Conservation (phyloP, 192 early-diverging fungal species). For the Funneliformis geosporum region DNA sequence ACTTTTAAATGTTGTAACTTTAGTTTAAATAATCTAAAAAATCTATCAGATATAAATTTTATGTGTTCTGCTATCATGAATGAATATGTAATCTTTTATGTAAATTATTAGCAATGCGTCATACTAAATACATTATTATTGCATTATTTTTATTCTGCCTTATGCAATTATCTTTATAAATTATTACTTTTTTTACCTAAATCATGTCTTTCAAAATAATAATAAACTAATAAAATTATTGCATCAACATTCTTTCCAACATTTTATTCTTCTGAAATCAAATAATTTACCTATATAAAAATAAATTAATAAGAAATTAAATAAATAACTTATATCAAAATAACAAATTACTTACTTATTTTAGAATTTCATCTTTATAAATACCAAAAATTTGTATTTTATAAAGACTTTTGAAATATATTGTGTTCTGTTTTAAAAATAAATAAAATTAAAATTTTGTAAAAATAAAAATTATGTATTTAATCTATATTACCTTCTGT, state of each 20-base stretch:
- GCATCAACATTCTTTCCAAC: not conserved
- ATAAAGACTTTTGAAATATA: not conserved
- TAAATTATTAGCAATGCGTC: not conserved
- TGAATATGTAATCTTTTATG: not conserved
- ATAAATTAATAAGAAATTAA: not conserved
- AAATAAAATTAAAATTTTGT: too few relatives aligned
- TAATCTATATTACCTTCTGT: not conserved
- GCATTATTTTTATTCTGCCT: not conserved
- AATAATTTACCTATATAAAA: slow-evolving; percentile 3
- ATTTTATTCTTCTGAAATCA: not conserved
- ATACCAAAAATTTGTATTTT: not conserved
- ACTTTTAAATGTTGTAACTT: not conserved
- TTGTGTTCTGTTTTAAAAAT: not conserved
- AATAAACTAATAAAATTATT: not conserved
- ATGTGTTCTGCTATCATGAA: not conserved
- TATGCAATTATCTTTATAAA: not conserved
- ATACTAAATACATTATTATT: not conserved
- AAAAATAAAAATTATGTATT: too few relatives aligned
- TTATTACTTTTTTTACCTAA: not conserved
- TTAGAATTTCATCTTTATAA: not conserved
- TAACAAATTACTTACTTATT: too few relatives aligned
- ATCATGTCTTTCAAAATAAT: not conserved
- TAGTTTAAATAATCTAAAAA: not conserved
- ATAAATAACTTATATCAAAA: too few relatives aligned
- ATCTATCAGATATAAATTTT: not conserved